A percentile compares a stretch with the other conserved stretches of the same genome.
Evolutionary conservation across 768 basidiomycete genomes (phyloP).

Genomic region (Xerocomus spinulosus): DNA sequence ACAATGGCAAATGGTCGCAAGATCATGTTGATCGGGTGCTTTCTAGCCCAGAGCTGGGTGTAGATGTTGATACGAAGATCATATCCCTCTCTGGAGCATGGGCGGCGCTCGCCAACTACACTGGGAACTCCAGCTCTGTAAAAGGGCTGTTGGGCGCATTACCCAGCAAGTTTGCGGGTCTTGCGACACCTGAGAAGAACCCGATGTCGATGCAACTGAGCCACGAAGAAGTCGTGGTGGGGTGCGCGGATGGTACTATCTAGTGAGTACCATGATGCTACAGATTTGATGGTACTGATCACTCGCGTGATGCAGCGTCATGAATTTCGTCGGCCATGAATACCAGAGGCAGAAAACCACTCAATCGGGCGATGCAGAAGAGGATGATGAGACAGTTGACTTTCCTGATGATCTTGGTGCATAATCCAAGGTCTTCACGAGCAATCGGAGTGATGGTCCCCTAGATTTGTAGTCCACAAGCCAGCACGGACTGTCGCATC

Average conservation of each 20-base stretch:
- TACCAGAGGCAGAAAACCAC: slow-evolving; percentile 37
- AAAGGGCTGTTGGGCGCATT: slow-evolving; percentile 60
- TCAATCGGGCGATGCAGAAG: slow-evolving; percentile 1
- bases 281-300: slow-evolving; percentile 9
- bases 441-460: too few species aligned
- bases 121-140: slow-evolving; percentile 31
- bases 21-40: slow-evolving; percentile 12
- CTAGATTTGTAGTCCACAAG: slow-evolving; percentile 6
- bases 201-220: slow-evolving; percentile 93
- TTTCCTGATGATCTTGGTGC: slow-evolving; percentile 14
- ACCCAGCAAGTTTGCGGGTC: slow-evolving; percentile 67
- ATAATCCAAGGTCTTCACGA: not conserved
- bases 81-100: slow-evolving; percentile 71
- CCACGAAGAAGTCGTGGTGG: slow-evolving; percentile 87
- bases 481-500: slow-evolving; percentile 4
- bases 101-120: slow-evolving; percentile 54
- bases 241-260: slow-evolving; percentile 87
- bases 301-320: slow-evolving; percentile 37
- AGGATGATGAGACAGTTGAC: slow-evolving; percentile 11
- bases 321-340: slow-evolving; percentile 58
- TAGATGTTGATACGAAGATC: slow-evolving; percentile 63
- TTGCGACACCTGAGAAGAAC: slow-evolving; percentile 88
- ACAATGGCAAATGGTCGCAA: not conserved
- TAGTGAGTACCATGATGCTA: slow-evolving; percentile 52
- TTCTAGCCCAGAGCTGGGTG: slow-evolving; percentile 32